phyloP scores from a whole-genome alignment of 441 rosid species.

The Mallotus repandus region DNA sequence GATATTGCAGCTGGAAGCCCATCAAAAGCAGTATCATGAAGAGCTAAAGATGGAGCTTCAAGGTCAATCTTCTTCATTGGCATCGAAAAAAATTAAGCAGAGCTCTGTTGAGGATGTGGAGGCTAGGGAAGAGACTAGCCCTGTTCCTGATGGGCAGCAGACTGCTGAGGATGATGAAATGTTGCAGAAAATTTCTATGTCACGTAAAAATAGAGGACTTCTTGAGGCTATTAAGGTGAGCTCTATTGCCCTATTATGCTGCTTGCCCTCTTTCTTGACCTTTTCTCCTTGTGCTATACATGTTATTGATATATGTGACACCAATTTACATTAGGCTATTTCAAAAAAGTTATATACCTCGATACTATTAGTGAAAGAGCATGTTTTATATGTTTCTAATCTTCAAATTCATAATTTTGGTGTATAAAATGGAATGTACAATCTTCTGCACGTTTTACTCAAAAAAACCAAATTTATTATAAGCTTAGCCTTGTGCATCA shows the following conservation, averaged over 20 bases:
- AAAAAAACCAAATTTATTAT: too few relatives aligned
- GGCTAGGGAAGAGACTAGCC: conserved; percentile 31
- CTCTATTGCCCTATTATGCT: not conserved
- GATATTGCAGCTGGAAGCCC: conserved; percentile 55
- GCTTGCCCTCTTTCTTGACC: not conserved
- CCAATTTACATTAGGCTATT: not conserved
- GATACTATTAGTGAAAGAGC: too few relatives aligned
- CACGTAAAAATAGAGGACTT: conserved; percentile 66
- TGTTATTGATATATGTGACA: not conserved
- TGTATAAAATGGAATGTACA: too few relatives aligned
- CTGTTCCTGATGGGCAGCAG: conserved; percentile 27
- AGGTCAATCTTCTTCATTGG: conserved; percentile 30
- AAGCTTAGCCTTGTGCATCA: too few relatives aligned
- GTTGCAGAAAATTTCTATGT: conserved; percentile 44
- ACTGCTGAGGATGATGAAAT: conserved; percentile 41
- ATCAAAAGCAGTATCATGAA: conserved; percentile 79
- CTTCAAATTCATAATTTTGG: too few relatives aligned
- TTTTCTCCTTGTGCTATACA: not conserved
- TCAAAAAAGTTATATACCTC: too few relatives aligned
- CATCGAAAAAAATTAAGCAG: conserved; percentile 27
- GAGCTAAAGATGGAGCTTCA: conserved; percentile 69
- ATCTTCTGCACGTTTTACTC: too few relatives aligned
- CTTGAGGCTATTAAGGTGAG: conserved; percentile 66
- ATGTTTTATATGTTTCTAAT: too few relatives aligned
- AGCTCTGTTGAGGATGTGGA: conserved; percentile 25